Percentiles rank a stretch among this genome's conserved stretches.
Evolutionary conservation across 2,329 filamentous ascomycete species (phyloP).

Genomic region (Coleophoma crateriformis): DNA sequence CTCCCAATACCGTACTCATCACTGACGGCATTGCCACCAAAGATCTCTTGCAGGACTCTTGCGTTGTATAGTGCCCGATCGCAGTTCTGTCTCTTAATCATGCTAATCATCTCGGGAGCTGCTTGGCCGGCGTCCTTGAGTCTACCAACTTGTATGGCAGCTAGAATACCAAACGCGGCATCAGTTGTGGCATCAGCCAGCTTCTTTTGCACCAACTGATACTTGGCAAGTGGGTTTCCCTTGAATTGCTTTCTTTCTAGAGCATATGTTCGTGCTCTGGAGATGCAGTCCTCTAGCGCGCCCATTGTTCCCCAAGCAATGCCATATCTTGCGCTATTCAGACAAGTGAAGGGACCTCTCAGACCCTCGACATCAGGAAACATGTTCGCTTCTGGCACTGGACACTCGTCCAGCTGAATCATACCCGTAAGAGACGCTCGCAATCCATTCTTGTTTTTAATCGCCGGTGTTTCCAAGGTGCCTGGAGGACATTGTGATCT

Average conservation of each 20-base stretch:
- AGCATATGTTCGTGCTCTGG: slow-evolving; percentile 77
- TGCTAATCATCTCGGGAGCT: slow-evolving; percentile 90
- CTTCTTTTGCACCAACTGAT: slow-evolving; percentile 98
- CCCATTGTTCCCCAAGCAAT: slow-evolving; percentile 94
- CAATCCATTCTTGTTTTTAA: slow-evolving; percentile 94
- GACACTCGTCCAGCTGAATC: slow-evolving; percentile 91
- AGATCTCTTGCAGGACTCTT: slow-evolving; percentile 83
- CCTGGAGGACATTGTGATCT: slow-evolving; percentile 78
- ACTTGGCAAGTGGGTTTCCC: slow-evolving; percentile 87
- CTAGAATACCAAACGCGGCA: slow-evolving; percentile 84
- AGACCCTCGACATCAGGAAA: slow-evolving; percentile 86
- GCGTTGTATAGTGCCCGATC: slow-evolving; percentile 80
- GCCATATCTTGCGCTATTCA: slow-evolving; percentile 89
- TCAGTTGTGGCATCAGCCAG: slow-evolving; percentile 89
- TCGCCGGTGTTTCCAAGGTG: slow-evolving; percentile 82
- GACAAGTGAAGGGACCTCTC: slow-evolving; percentile 82
- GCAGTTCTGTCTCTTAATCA: slow-evolving; percentile 98
- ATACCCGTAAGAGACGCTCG: slow-evolving; percentile 93
- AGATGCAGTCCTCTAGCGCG: slow-evolving; percentile 86
- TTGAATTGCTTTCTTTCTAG: slow-evolving; percentile 95
- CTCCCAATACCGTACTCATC: slow-evolving; percentile 95
- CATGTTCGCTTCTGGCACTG: slow-evolving; percentile 88
- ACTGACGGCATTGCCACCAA: slow-evolving; percentile 96
- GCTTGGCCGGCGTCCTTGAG: slow-evolving; percentile 88
- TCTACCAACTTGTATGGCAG: slow-evolving; percentile 82